Evolutionary conservation across 768 basidiomycete species (phyloP).

Genomic region (Lactarius trivialis): DNA sequence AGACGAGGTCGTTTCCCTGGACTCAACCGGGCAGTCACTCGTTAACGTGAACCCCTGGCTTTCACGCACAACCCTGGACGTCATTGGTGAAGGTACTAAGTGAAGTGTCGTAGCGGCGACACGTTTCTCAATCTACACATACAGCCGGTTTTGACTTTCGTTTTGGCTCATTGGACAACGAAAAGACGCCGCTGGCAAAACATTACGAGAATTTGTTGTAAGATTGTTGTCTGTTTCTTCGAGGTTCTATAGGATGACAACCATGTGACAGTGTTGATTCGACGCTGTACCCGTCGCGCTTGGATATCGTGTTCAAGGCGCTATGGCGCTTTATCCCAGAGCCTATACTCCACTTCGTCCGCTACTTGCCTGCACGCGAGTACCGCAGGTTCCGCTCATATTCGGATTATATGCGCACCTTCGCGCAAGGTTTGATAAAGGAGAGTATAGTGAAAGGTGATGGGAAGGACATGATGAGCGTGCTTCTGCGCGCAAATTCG

Average conservation of each 20-base stretch:
- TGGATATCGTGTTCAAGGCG: slow-evolving; percentile 16
- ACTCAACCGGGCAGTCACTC: slow-evolving; percentile 4
- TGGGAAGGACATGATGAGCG: slow-evolving; percentile 20
- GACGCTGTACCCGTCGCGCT: slow-evolving; percentile 16
- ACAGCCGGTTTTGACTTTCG: slow-evolving; percentile 21
- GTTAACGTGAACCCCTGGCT: slow-evolving; percentile 26
- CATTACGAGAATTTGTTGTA: slow-evolving; percentile 19
- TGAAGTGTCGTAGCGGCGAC: neutral
- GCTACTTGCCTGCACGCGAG: slow-evolving; percentile 19
- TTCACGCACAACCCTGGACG: slow-evolving; percentile 26
- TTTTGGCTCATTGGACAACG: slow-evolving; percentile 18
- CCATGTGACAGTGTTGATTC: slow-evolving; percentile 15
- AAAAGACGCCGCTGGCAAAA: slow-evolving; percentile 1
- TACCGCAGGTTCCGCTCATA: slow-evolving; percentile 17
- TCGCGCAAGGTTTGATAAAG: slow-evolving; percentile 8
- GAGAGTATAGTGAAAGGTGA: slow-evolving; percentile 5
- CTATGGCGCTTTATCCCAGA: slow-evolving; percentile 18
- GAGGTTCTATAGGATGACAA: neutral
- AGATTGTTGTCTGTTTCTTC: neutral
- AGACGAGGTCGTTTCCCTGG: slow-evolving; percentile 19
- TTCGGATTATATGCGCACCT: slow-evolving; percentile 4
- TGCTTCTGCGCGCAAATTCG: slow-evolving; percentile 20
- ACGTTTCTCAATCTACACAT: neutral
- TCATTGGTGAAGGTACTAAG: slow-evolving; percentile 28
- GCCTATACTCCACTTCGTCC: slow-evolving; percentile 16